Percentiles rank a stretch among this genome's conserved stretches.
Evolutionary conservation across 257 asterid genomes (phyloP).

Genomic region (Solanum microdontum): DNA sequence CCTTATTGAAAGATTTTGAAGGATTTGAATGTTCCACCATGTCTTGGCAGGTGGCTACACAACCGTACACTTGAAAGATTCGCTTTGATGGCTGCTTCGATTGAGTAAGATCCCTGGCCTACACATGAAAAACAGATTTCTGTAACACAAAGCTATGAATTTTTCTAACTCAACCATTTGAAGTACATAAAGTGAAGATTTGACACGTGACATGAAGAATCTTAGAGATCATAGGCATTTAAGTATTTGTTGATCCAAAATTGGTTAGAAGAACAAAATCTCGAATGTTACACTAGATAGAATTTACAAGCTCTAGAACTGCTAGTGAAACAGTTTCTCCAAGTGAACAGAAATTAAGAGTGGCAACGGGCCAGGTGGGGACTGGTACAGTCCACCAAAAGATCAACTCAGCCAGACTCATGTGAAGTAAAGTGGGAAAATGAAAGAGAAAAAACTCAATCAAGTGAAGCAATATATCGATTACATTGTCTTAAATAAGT

Average conservation of each 20-base stretch:
- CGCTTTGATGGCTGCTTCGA: conserved; percentile 38
- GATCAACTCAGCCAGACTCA: not conserved
- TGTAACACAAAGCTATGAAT: not conserved
- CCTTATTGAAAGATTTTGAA: conserved; percentile 65
- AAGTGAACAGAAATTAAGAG: not conserved
- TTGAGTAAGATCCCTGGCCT: conserved; percentile 44
- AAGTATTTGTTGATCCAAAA: not conserved
- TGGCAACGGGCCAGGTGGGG: not conserved
- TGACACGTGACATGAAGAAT: not conserved
- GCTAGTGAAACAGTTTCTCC: not conserved
- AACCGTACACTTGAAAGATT: conserved; percentile 73
- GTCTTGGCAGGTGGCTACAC: conserved; percentile 66
- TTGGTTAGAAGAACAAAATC: not conserved
- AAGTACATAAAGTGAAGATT: not conserved
- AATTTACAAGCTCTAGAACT: not conserved
- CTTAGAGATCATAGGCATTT: not conserved
- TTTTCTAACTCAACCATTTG: not conserved
- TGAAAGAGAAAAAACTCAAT: not conserved
- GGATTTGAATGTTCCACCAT: conserved; percentile 75
- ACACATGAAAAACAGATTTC: conserved; percentile 1
- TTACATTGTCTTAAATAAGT: not conserved
- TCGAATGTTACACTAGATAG: not conserved
- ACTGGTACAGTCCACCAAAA: not conserved
- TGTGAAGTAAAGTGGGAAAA: not conserved
- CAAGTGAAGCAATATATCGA: not conserved